Evolutionary conservation across 2,329 filamentous ascomycete species (phyloP).

Genomic region (Alternaria conjuncta): DNA sequence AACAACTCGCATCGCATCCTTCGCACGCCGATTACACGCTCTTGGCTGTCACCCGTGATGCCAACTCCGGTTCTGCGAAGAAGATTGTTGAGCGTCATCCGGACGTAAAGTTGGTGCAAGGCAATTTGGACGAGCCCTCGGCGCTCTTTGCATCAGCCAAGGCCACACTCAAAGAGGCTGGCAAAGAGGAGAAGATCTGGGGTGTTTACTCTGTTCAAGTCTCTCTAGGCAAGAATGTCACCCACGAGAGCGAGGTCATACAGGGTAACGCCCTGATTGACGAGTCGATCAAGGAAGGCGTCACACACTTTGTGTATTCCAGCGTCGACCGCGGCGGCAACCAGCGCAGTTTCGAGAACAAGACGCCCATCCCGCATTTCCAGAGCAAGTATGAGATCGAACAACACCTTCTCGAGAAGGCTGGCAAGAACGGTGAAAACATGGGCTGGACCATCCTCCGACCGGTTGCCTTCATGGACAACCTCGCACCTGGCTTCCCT

Average conservation of each 20-base stretch:
- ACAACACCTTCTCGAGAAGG: conserved; percentile 61
- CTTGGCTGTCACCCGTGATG: conserved; percentile 66
- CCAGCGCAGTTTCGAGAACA: conserved; percentile 56
- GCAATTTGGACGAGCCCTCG: conserved; percentile 61
- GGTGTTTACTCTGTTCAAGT: conserved; percentile 69
- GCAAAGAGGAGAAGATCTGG: conserved; percentile 54
- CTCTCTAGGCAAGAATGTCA: conserved; percentile 51
- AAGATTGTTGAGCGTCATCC: conserved; percentile 54
- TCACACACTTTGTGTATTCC: conserved; percentile 68
- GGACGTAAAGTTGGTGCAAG: conserved; percentile 63
- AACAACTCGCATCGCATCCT: conserved; percentile 48
- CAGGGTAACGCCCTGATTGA: conserved; percentile 68
- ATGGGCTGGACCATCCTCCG: conserved; percentile 69
- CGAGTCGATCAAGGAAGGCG: conserved; percentile 60
- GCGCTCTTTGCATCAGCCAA: conserved; percentile 59
- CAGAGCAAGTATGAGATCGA: conserved; percentile 68
- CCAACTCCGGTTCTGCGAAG: conserved; percentile 59
- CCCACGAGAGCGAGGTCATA: conserved; percentile 54
- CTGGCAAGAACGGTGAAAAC: conserved; percentile 48
- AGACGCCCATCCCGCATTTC: conserved; percentile 65
- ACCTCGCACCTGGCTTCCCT: conserved; percentile 56
- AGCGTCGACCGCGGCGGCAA: conserved; percentile 69
- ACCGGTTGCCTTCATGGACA: conserved; percentile 69
- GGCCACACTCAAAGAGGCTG: conserved; percentile 43
- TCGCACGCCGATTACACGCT: conserved; percentile 55